Percentiles rank a stretch among this genome's conserved stretches.
These are phyloP conservation scores for Panicum miliaceum DNA, from an alignment of 176 grass and related monocot genomes.

Conservation along the genomic window DNA sequence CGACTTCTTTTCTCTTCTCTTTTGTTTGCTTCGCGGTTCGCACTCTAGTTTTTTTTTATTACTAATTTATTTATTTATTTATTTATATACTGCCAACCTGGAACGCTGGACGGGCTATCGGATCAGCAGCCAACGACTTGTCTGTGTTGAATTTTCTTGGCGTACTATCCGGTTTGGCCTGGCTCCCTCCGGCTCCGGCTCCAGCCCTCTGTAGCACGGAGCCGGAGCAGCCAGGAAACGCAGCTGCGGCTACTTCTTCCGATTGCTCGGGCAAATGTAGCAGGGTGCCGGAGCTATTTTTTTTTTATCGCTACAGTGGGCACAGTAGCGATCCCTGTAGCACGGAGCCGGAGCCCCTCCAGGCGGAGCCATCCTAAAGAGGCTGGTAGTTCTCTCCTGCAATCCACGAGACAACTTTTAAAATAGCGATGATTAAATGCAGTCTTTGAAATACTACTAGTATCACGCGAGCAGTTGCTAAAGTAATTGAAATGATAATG, in stretches of 20 bases:
- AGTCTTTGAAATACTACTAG: not conserved
- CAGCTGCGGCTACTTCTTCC: too few relatives aligned
- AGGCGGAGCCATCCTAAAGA: too few relatives aligned
- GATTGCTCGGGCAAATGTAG: too few relatives aligned
- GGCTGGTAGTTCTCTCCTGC: not conserved
- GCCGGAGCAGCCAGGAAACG: too few relatives aligned
- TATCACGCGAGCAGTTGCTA: not conserved
- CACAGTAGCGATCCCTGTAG: too few relatives aligned
- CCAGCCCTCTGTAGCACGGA: too few relatives aligned
- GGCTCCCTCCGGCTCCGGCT: too few relatives aligned
- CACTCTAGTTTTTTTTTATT: not conserved
- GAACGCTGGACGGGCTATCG: not conserved
- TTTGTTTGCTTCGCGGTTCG: not conserved
- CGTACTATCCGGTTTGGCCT: too few relatives aligned
- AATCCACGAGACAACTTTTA: not conserved
- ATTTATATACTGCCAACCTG: slow-evolving; percentile 25
- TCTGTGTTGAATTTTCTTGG: slow-evolving; percentile 25
- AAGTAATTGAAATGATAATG: not conserved
- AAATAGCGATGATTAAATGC: not conserved
- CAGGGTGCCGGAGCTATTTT: too few relatives aligned
- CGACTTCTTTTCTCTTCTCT: not conserved
- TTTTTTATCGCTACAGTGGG: too few relatives aligned
- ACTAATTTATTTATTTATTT: not conserved
- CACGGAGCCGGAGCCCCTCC: too few relatives aligned
- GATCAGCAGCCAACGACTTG: not conserved